phyloP scores from a whole-genome alignment of 768 basidiomycete genomes.

The Butyriboletus loyo region DNA sequence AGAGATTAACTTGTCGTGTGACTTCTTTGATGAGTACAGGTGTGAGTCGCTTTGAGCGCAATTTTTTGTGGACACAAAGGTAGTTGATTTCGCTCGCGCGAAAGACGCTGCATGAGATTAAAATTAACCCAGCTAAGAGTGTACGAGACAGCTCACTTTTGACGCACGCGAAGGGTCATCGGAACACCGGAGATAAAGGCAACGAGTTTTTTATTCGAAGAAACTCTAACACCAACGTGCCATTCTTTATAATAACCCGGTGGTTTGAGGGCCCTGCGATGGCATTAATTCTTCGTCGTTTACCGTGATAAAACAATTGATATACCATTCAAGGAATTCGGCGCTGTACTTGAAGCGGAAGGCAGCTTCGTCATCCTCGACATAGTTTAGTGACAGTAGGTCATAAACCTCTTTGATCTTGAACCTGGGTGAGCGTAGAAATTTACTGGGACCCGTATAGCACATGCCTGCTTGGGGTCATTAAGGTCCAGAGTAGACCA shows the following conservation, averaged over 20 bases:
- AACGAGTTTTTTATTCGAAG: constrained; percentile 87
- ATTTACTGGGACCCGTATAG: not conserved
- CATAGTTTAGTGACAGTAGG: constrained; percentile 88
- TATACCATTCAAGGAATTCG: constrained; percentile 89
- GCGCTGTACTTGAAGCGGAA: constrained; percentile 96
- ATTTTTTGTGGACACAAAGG: constrained; percentile 95
- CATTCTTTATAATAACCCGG: constrained; percentile 93
- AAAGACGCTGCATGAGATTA: constrained; percentile 50
- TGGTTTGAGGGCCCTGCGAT: constrained; percentile 82
- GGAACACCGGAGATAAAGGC: constrained; percentile 97
- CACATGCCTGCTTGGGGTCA: constrained; percentile 64
- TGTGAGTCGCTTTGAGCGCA: constrained; percentile 90
- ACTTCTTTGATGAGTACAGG: constrained; percentile 98
- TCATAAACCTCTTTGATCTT: constrained; percentile 92
- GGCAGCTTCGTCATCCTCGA: constrained; percentile 94
- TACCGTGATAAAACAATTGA: not conserved
- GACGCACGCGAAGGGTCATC: constrained; percentile 77
- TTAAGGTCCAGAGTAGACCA: constrained; percentile 84
- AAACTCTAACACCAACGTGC: constrained; percentile 94
- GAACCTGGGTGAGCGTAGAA: not conserved
- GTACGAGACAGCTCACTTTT: constrained; percentile 53
- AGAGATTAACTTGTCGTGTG: constrained; percentile 86
- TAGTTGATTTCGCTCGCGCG: constrained; percentile 91
- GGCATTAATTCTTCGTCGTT: not conserved
- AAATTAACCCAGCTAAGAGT: not conserved